These are phyloP conservation scores for Saccharomyces hybrid DNA, from an alignment of 1,139 yeast genomes.

Conservation along the genomic window DNA sequence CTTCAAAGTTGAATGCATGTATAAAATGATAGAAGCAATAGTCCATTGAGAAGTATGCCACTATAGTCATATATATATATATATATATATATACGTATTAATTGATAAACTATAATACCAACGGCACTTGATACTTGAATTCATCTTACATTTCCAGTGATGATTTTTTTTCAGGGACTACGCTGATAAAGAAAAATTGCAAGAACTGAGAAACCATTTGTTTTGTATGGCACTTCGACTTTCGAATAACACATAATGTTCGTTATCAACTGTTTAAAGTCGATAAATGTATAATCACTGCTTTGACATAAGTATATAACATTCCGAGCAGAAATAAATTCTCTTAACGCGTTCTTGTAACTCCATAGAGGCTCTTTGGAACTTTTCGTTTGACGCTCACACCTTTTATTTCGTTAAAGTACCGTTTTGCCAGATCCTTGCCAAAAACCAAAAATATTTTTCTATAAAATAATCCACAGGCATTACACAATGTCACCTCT, in stretches of 20 bases:
- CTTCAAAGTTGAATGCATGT: background rate
- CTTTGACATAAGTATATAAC: background rate
- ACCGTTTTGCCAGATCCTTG: constrained; percentile 1
- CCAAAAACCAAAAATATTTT: constrained; percentile 12
- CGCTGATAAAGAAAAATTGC: background rate
- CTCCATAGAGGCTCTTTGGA: background rate
- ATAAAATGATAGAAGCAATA: background rate
- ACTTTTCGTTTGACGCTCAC: background rate
- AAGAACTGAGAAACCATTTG: background rate
- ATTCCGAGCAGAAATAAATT: background rate
- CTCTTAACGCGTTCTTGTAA: background rate
- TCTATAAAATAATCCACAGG: constrained; percentile 63
- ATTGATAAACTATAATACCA: background rate
- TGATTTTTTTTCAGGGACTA: background rate
- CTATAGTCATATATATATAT: background rate
- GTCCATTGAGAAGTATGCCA: background rate
- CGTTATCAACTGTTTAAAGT: background rate
- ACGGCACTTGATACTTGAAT: background rate
- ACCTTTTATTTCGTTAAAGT: constrained; percentile 2
- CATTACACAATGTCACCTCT: constrained; percentile 76
- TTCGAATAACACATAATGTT: background rate
- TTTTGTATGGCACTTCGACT: background rate
- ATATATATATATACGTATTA: background rate
- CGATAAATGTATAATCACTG: background rate
- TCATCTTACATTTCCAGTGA: background rate